These are phyloP conservation scores for Epithele typhae DNA, from an alignment of 768 basidiomycete species.

Conservation along the genomic window DNA sequence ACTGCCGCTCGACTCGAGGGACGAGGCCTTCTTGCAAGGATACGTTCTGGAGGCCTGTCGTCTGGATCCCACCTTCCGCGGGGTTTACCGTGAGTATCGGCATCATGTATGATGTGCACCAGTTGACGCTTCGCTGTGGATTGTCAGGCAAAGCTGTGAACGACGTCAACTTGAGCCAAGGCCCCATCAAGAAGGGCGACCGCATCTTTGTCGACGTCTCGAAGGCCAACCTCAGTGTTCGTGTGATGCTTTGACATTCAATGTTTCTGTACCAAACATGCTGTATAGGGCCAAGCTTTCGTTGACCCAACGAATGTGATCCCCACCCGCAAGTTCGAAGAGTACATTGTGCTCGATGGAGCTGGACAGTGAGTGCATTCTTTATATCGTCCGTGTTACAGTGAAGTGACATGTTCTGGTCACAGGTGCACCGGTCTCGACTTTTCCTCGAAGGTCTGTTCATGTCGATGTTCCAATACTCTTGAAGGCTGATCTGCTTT, in stretches of 20 bases:
- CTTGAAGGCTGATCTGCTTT: background rate
- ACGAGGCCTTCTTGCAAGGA: slow-evolving; percentile 45
- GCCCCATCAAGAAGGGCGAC: slow-evolving; percentile 42
- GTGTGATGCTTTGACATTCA: slow-evolving; percentile 24
- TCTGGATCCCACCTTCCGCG: slow-evolving; percentile 68
- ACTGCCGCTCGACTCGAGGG: slow-evolving; percentile 24
- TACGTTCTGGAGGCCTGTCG: slow-evolving; percentile 68
- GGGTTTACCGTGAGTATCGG: slow-evolving; percentile 55
- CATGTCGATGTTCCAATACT: background rate
- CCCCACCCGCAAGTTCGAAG: slow-evolving; percentile 36
- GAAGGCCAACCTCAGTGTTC: slow-evolving; percentile 52
- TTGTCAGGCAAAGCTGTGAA: slow-evolving; percentile 42
- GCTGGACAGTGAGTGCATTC: no score
- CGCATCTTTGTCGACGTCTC: slow-evolving; percentile 61
- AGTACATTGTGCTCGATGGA: slow-evolving; percentile 48
- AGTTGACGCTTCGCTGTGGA: background rate
- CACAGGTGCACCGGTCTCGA: slow-evolving; percentile 49
- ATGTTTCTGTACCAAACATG: background rate
- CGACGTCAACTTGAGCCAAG: slow-evolving; percentile 39
- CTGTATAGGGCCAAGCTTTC: slow-evolving; percentile 45
- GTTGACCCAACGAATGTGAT: slow-evolving; percentile 42
- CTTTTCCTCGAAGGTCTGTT: slow-evolving; percentile 48
- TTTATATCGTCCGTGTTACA: no score
- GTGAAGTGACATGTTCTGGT: no score
- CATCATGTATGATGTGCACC: background rate